Evolutionary conservation across 2,329 filamentous ascomycete species (phyloP), one percentile per base, ranked within the genome.

Genomic region (Pseudogymnoascus pannorum): DNA sequence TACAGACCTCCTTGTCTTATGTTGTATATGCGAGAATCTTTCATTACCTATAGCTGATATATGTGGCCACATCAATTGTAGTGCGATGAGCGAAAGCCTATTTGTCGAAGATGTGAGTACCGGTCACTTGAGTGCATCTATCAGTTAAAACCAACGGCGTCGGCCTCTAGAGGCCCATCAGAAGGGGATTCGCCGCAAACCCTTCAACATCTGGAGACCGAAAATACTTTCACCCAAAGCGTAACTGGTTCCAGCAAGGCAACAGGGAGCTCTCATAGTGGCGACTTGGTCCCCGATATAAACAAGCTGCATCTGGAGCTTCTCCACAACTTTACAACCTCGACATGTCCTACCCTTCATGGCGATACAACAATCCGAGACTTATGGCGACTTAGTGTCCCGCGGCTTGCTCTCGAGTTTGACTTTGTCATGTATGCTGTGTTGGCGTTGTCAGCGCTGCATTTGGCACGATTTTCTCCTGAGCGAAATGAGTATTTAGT

Each of bases 301-400:
- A 76, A 76, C 22, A 64, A 79, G 1, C 66, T 75, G 9, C 78
- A 82, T 51, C 72, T 82, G 7, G 79, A 83, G 64, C 74, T 84
- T 1, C 72, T 84, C 5, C 79, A 83, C 66, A 79, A 83, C 69
- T 83, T 75, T 64, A 76, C 75, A 48, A 78, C 75, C 0, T 76
- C 75, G 8, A 83, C 81, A 0, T 76, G 75, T 59, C 71, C 74
- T n/a, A 81, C 79, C 0, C 69, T 83, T 2, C 75, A 75, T 4
- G 71, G 70, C 5, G 74, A 78, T 36, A 71, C 75, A 0, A 65
- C 70, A 5, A 64, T 80, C 2, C 76, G 76, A 40, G 72, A 74
- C 33, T 74, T 81, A 29, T 82, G 78, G 76, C 75, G 76, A 5
- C 72, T 78, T 6, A 77, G 76, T 59, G 75, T 78, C 2, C 76